Percentiles rank a stretch among this genome's conserved stretches.
Evolutionary conservation across 2,329 filamentous ascomycete species (phyloP).

Genomic region (Pseudopyrenochaeta lycopersici): DNA sequence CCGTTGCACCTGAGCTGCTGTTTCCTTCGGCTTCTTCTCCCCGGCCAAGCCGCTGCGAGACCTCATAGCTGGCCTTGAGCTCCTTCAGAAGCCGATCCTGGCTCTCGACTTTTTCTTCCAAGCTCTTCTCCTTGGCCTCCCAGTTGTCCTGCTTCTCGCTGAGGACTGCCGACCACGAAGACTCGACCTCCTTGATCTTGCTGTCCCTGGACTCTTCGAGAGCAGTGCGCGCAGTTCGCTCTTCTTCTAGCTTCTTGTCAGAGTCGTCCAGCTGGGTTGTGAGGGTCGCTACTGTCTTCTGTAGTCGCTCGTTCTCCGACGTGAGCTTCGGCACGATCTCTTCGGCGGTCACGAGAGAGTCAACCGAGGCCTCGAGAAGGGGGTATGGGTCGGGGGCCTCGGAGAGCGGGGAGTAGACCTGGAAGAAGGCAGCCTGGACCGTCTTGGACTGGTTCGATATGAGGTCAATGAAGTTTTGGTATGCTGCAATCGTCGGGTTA

Average conservation of each 20-base stretch:
- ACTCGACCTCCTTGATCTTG: slow-evolving; percentile 88
- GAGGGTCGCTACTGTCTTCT: slow-evolving; percentile 77
- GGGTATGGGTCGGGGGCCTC: slow-evolving; percentile 98
- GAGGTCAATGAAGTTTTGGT: slow-evolving; percentile 96
- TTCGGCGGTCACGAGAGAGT: slow-evolving; percentile 89
- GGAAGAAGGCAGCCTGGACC: slow-evolving; percentile 90
- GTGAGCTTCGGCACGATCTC: slow-evolving; percentile 90
- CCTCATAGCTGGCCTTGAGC: slow-evolving; percentile 96
- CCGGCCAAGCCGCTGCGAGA: slow-evolving; percentile 86
- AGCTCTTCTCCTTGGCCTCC: slow-evolving; percentile 87
- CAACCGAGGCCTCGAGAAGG: slow-evolving; percentile 92
- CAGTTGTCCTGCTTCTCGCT: slow-evolving; percentile 97
- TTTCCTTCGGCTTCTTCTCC: slow-evolving; percentile 70
- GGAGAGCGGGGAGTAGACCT: slow-evolving; percentile 90
- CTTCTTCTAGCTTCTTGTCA: slow-evolving; percentile 80
- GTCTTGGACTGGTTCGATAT: slow-evolving; percentile 95
- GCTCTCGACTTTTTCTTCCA: slow-evolving; percentile 94
- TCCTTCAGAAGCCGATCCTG: slow-evolving; percentile 93
- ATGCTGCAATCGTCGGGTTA: slow-evolving; percentile 67
- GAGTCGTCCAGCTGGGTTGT: slow-evolving; percentile 84
- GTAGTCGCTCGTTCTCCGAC: slow-evolving; percentile 88
- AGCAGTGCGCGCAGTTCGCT: slow-evolving; percentile 75
- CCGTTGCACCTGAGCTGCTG: slow-evolving; percentile 72
- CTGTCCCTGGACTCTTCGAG: slow-evolving; percentile 79
- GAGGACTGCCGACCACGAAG: slow-evolving; percentile 87